A percentile compares a stretch with the other conserved stretches of the same genome.
These are phyloP conservation scores for Tilletia horrida DNA, from an alignment of 1,284 basidiomycete genomes.

Conservation along the genomic window DNA sequence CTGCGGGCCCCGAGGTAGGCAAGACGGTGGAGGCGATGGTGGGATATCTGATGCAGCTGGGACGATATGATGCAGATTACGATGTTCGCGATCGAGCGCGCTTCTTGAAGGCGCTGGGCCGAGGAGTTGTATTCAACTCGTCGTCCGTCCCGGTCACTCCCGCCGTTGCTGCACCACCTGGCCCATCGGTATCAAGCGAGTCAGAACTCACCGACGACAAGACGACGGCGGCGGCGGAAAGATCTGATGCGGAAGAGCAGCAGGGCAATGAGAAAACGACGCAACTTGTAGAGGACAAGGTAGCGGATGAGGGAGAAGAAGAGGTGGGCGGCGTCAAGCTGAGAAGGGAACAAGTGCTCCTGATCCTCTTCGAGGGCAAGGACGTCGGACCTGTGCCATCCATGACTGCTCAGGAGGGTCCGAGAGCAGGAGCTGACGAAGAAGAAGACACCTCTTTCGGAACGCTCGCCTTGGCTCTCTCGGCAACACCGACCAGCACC, in stretches of 20 bases:
- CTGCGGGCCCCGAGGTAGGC: too few species aligned
- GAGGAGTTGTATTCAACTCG: neutral
- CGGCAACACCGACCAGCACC: constrained; percentile 14
- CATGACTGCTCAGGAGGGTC: too few species aligned
- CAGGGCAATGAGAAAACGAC: constrained; percentile 21
- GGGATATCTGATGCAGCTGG: constrained; percentile 37
- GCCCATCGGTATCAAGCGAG: neutral
- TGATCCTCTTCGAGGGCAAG: constrained; percentile 24
- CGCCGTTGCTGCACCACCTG: neutral
- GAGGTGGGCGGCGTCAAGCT: constrained; percentile 23
- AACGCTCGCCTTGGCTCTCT: constrained; percentile 10
- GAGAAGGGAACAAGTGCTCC: constrained; percentile 25
- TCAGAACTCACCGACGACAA: neutral
- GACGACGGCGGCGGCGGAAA: too few species aligned
- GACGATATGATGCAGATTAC: constrained; percentile 36
- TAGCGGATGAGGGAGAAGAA: constrained; percentile 8
- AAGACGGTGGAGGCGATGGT: constrained; percentile 19
- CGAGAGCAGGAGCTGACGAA: neutral
- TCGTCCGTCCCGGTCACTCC: neutral
- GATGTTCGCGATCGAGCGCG: constrained; percentile 49
- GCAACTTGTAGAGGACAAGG: constrained; percentile 20
- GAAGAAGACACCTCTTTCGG: constrained; percentile 9
- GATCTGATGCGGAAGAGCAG: constrained; percentile 25
- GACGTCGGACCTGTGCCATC: neutral
- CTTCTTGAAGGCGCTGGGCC: constrained; percentile 38